Evolutionary conservation across 2,329 filamentous ascomycete genomes (phyloP).

Genomic region (Ilyonectria sp.): DNA sequence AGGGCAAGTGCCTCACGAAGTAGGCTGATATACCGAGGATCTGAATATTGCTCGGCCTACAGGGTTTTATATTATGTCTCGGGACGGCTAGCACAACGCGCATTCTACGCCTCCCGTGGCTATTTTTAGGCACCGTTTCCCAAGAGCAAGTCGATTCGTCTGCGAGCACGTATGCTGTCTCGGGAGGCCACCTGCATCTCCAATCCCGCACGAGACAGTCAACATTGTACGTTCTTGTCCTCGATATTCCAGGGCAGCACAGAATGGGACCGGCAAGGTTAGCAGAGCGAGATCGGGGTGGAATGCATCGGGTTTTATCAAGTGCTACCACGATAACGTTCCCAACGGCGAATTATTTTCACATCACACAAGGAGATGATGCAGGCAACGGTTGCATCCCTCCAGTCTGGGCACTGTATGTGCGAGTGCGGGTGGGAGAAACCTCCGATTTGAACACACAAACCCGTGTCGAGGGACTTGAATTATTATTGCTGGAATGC

Average conservation of each 20-base stretch:
- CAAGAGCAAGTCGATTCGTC: background rate
- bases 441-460: background rate
- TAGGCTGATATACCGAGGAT: background rate
- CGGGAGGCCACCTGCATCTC: slow-evolving; percentile 35
- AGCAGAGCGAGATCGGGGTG: slow-evolving; percentile 7
- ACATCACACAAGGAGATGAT: slow-evolving; percentile 29
- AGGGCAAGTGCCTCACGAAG: background rate
- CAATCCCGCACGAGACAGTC: slow-evolving; percentile 27
- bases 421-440: background rate
- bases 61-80: slow-evolving; percentile 3
- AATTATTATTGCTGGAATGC: background rate
- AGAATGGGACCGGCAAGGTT: background rate
- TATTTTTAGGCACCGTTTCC: background rate
- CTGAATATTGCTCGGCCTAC: background rate
- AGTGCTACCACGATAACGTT: slow-evolving; percentile 15
- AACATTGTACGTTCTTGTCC: background rate
- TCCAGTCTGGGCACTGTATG: background rate
- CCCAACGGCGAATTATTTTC: slow-evolving; percentile 30
- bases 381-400: slow-evolving; percentile 29
- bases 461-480: background rate
- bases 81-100: background rate
- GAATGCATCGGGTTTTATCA: slow-evolving; percentile 18
- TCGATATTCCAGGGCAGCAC: background rate
- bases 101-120: background rate
- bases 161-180: slow-evolving; percentile 9